A percentile compares a stretch with the other conserved stretches of the same genome.
Conservation (phyloP, 768 basidiomycete species). For the Leccinum subgranulosum region DNA sequence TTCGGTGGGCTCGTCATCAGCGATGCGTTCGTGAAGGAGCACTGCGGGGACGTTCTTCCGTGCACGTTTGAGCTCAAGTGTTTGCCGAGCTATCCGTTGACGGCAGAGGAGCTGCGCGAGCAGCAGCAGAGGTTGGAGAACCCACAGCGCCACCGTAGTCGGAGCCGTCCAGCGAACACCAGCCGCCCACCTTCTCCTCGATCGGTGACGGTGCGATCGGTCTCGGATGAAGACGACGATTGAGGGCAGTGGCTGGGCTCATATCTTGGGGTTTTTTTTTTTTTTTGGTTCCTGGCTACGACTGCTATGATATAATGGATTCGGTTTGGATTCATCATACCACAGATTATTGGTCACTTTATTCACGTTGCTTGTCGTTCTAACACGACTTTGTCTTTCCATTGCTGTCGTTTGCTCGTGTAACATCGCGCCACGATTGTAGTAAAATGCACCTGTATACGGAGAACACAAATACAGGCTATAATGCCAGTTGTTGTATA, state of each 20-base stretch:
- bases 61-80: slow-evolving; percentile 62
- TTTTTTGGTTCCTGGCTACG: not conserved
- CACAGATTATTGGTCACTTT: slow-evolving; percentile 28
- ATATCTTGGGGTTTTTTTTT: not conserved
- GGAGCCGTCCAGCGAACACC: slow-evolving; percentile 12
- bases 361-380: slow-evolving; percentile 9
- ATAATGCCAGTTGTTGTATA: not conserved
- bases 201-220: slow-evolving; percentile 8
- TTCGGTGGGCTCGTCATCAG: slow-evolving; percentile 60
- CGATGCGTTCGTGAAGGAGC: slow-evolving; percentile 40
- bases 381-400: not conserved
- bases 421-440: not conserved
- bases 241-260: not conserved
- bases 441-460: not conserved
- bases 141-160: slow-evolving; percentile 16
- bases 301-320: slow-evolving; percentile 2
- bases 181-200: slow-evolving; percentile 22
- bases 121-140: slow-evolving; percentile 37
- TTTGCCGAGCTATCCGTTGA: slow-evolving; percentile 42
- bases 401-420: not conserved
- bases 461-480: not conserved
- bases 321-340: slow-evolving; percentile 3
- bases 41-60: slow-evolving; percentile 49
- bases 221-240: slow-evolving; percentile 17
- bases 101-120: slow-evolving; percentile 48